Percentiles rank a stretch among this genome's conserved stretches.
Evolutionary conservation across 257 asterid genomes (phyloP).

Genomic region (Gentiana straminea): DNA sequence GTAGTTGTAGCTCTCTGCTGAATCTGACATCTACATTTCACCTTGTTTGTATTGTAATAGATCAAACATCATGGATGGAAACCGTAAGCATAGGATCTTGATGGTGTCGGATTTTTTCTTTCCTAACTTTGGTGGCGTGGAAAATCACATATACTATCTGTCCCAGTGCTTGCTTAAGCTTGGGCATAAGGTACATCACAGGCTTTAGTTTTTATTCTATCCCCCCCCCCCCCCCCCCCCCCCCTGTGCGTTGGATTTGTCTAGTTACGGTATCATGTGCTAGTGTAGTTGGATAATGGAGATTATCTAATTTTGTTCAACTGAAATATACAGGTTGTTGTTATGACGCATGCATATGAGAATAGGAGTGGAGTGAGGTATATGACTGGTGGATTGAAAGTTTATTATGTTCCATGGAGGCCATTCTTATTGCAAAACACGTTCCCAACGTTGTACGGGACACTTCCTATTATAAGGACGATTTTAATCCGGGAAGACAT

Average conservation of each 20-base stretch:
- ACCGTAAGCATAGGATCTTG: constrained; percentile 48
- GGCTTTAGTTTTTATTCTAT: background rate
- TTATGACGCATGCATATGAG: constrained; percentile 89
- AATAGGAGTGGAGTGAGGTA: constrained; percentile 91
- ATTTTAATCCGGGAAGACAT: constrained; percentile 77
- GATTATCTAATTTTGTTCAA: constrained; percentile 1
- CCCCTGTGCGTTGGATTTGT: too few relatives aligned
- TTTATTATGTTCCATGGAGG: constrained; percentile 87
- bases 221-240: too few relatives aligned
- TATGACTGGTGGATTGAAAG: constrained; percentile 88
- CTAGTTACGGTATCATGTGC: too few relatives aligned
- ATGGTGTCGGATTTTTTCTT: constrained; percentile 93
- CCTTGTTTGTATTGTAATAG: background rate
- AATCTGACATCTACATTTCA: background rate
- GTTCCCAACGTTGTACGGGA: constrained; percentile 81
- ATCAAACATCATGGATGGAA: constrained; percentile 31
- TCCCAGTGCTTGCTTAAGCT: constrained; percentile 83
- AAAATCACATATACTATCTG: constrained; percentile 86
- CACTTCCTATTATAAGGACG: constrained; percentile 74
- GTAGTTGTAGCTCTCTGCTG: background rate
- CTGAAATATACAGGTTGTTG: constrained; percentile 50
- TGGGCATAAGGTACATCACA: constrained; percentile 70
- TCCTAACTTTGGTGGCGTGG: constrained; percentile 96
- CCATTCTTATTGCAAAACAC: constrained; percentile 92
- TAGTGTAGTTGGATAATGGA: background rate